Evolutionary conservation across 2,329 filamentous ascomycete genomes (phyloP), one percentile per base, ranked within the genome.

Genomic region (Ophiocordyceps camponoti-rufipedis): DNA sequence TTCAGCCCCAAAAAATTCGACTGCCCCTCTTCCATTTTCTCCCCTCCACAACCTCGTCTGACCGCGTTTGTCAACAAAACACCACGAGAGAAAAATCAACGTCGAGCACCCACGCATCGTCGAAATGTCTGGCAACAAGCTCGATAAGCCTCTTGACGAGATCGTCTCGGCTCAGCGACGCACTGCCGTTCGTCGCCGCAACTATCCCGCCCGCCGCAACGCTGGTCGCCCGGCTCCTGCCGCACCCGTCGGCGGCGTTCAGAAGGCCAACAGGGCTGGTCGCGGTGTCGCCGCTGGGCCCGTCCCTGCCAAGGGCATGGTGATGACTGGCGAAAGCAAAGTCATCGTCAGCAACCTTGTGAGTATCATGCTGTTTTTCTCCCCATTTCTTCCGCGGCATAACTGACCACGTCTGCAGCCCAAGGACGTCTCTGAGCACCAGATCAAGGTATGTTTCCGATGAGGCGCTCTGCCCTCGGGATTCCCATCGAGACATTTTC

Each of bases 371-470:
- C 23, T 3, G 23, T 16, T 19, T 16, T n/a, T n/a, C 7, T 12
- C 1, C 6, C 28, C 14, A n/a, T 18, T 18, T n/a, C 2, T 18
- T 16, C 11, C 7, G 7, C 2, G 16, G 11, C 31, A 38, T 44
- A 8, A 18, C 42, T 43, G 14, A 43, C 29, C 2, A 14, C n/a
- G 10, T 11, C 10, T 13, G 43, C 74, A 96, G 86, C 91, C 91
- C 64, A 80, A 82, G 72, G 91, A 98, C 79, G 87, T 98, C 67
- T 85, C 80, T 69, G 89, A 96, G 76, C 72, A 71, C 71, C 85
- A 93, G 80, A 93, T 98, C 72, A 96, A 98, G 91, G 91, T 98
- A 98, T 93, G 91, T 98, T 87, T 83, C 87, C 80, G 73, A 77
- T 82, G 72, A 81, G 80, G 80, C 76, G 60, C 65, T 68, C 66